phyloP scores from a whole-genome alignment of 192 early-diverging fungal species.

The Dissophora globulifera region DNA sequence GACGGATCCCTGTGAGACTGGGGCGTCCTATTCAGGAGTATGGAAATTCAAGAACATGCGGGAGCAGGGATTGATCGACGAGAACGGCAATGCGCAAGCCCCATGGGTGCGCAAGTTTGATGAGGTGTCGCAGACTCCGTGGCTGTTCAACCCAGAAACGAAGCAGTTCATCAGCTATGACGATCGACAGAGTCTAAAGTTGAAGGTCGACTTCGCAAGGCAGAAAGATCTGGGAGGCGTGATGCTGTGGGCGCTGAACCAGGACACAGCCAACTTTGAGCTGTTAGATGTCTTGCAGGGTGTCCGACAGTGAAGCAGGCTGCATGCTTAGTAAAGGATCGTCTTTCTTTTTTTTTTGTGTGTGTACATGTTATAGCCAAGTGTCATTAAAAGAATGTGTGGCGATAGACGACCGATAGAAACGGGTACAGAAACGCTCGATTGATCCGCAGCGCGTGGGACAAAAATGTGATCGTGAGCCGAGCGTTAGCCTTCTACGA shows the following conservation, averaged over 20 bases:
- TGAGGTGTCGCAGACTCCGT: constrained; percentile 69
- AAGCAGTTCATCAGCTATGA: constrained; percentile 78
- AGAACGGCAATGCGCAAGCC: constrained; percentile 43
- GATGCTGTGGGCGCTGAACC: constrained; percentile 77
- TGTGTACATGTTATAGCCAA: no score
- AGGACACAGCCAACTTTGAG: constrained; percentile 69
- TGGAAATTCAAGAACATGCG: constrained; percentile 77
- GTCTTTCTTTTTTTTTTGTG: not conserved
- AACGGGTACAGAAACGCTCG: no score
- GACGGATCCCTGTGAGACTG: constrained; percentile 61
- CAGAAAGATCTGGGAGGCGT: constrained; percentile 66
- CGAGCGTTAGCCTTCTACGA: no score
- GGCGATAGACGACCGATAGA: no score
- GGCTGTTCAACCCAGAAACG: constrained; percentile 72
- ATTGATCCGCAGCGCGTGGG: no score
- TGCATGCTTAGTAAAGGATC: not conserved
- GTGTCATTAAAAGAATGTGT: no score
- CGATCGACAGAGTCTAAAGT: constrained; percentile 65
- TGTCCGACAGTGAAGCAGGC: constrained; percentile 13
- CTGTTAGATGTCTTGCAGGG: constrained; percentile 57
- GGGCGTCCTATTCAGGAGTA: constrained; percentile 62
- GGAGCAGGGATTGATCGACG: constrained; percentile 60
- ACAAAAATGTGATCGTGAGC: no score
- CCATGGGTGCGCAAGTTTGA: constrained; percentile 78
- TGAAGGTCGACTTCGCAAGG: constrained; percentile 68